phyloP scores from a whole-genome alignment of 2,329 filamentous ascomycete species.

The Cladorrhinum sp. region DNA sequence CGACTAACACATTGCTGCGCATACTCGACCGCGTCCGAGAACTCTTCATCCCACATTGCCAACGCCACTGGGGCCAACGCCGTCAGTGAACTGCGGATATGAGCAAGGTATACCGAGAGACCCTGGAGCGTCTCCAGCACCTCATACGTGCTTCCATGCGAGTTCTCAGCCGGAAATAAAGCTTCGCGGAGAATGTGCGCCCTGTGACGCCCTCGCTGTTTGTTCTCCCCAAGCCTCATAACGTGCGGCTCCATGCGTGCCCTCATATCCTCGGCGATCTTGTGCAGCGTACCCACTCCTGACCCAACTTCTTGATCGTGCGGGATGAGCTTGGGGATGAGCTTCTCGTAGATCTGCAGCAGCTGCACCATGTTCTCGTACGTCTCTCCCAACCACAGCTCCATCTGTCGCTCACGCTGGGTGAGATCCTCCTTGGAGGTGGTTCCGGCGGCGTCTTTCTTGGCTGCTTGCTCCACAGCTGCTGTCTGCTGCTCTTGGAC shows the following conservation, averaged over 20 bases:
- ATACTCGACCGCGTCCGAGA: constrained; percentile 28
- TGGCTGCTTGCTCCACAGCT: constrained; percentile 16
- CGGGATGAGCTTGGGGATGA: constrained; percentile 29
- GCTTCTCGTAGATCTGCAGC: constrained; percentile 26
- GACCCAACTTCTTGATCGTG: constrained; percentile 33
- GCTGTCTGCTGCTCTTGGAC: constrained; percentile 29
- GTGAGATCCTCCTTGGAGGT: constrained; percentile 9
- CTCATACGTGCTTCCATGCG: constrained; percentile 21
- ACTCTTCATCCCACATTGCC: constrained; percentile 36
- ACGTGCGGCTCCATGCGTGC: constrained; percentile 26
- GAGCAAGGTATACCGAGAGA: constrained; percentile 33
- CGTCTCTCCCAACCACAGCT: constrained; percentile 35
- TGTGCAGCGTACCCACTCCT: constrained; percentile 31
- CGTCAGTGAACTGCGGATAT: constrained; percentile 31
- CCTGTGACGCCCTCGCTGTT: constrained; percentile 23
- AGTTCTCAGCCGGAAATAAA: constrained; percentile 27
- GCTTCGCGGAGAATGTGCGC: constrained; percentile 28
- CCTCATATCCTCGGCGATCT: constrained; percentile 27
- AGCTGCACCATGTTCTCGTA: constrained; percentile 29
- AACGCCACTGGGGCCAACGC: constrained; percentile 33
- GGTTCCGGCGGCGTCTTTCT: constrained; percentile 13
- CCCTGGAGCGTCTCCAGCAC: constrained; percentile 31
- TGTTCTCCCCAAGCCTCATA: constrained; percentile 29
- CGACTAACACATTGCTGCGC: constrained; percentile 25
- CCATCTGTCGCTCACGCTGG: constrained; percentile 30